Base-by-base conservation (phyloP, 192 early-diverging fungal genomes). In the Backusella australiensis region DNA sequence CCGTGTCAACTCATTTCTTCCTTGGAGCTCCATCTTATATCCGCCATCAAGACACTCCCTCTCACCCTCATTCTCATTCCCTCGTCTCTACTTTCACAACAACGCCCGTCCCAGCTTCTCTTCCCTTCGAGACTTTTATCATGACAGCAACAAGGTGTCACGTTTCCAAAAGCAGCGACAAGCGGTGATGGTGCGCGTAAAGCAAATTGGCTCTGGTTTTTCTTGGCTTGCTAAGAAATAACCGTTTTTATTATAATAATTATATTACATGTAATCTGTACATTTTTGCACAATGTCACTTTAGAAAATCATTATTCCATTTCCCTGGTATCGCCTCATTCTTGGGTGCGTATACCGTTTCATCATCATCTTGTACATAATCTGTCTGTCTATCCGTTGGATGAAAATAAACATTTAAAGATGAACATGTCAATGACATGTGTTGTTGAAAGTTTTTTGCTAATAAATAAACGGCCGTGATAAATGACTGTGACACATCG, bases 1-100 rank as follows among this genome's bases (percentile, higher is more conserved):
- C 72, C 59, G 80, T 66, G 68, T 74, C 9, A 81, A 81, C 59
- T 73, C 80, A 23, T 81, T 81, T 44, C 41, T 77, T 32, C 80
- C 80, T 15, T 81, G 80, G 80, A 69, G 35, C 21, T 38, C 68
- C n/a, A 23, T 36, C 6, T 39, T 36, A 34, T 67, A 63, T 63
- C 26, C 56, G 14, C 3, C 56, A 63, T 36, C 65, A 15, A 74
- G 73, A 29, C 56, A 63, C n/a, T 63, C 56, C 29, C 23, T 63
- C 11, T 63, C 56, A 0, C 56, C 56, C 12, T 63, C 56, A 11
- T 63, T 63, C n/a, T 63, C 56, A 29, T 63, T 63, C 9, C 56
- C 56, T 26, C 56, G 56, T 3, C 56, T 63, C 3, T 63, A 63
- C 26, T 29, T 63, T 14, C 56, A 63, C 26, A 26, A 29, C 23